phyloP scores from a whole-genome alignment of 257 asterid genomes.

The Petunia secreta region DNA sequence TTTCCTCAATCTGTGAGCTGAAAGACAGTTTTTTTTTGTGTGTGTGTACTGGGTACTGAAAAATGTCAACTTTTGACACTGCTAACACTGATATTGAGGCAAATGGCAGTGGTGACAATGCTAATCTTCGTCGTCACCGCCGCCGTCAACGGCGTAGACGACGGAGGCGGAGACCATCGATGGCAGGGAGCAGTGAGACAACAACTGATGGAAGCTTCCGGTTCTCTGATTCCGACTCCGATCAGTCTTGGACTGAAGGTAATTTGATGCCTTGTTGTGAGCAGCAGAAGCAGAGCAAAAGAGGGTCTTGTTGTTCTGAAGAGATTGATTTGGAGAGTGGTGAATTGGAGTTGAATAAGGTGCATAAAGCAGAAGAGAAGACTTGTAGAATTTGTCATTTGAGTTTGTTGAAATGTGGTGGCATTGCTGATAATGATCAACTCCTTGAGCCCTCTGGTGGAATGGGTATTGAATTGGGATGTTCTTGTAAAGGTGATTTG shows the following conservation, averaged over 20 bases:
- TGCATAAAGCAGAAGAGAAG: constrained; percentile 31
- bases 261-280: constrained; percentile 10
- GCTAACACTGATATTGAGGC: constrained; percentile 36
- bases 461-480: constrained; percentile 49
- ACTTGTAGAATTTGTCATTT: constrained; percentile 59
- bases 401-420: constrained; percentile 38
- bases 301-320: constrained; percentile 32
- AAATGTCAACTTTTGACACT: constrained; percentile 38
- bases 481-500: constrained; percentile 60
- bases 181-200: constrained; percentile 52
- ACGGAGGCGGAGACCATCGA: constrained; percentile 37
- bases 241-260: constrained; percentile 40
- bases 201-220: constrained; percentile 55
- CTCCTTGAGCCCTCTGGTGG: constrained; percentile 27
- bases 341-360: constrained; percentile 42
- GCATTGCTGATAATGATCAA: constrained; percentile 36
- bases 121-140: constrained; percentile 37
- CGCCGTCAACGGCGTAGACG: constrained; percentile 36
- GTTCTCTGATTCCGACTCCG: constrained; percentile 48
- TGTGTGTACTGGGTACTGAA: not conserved
- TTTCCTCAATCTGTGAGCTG: not conserved
- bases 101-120: constrained; percentile 24
- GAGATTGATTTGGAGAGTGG: constrained; percentile 56
- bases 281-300: constrained; percentile 21
- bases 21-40: not conserved